Evolutionary conservation across 345 rosid species (phyloP).

Genomic region (Geranium brycei): DNA sequence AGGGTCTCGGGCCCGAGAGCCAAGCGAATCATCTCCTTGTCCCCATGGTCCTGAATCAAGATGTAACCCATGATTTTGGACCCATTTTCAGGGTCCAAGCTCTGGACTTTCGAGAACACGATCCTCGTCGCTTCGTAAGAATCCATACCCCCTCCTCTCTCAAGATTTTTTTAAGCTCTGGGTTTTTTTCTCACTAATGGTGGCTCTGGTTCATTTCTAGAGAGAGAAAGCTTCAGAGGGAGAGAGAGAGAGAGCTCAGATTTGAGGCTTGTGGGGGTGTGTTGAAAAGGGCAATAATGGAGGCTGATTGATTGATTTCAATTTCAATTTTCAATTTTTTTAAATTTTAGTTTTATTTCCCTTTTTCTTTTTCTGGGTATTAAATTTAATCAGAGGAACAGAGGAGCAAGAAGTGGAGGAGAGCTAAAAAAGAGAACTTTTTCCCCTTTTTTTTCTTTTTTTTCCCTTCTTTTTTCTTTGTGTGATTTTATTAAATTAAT

Average conservation of each 20-base stretch:
- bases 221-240: neutral
- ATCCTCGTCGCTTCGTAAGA: slow-evolving; percentile 47
- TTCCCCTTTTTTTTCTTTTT: too few relatives aligned
- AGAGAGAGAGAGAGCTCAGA: neutral
- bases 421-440: too few relatives aligned
- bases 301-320: neutral
- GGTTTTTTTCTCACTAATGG: neutral
- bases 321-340: too few relatives aligned
- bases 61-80: slow-evolving; percentile 60
- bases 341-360: too few relatives aligned
- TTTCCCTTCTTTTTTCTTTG: too few relatives aligned
- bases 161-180: too few relatives aligned
- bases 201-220: too few relatives aligned
- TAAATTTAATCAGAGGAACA: neutral
- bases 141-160: slow-evolving; percentile 37
- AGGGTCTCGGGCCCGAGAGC: slow-evolving; percentile 52
- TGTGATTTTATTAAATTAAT: too few relatives aligned
- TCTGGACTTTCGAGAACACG: slow-evolving; percentile 47
- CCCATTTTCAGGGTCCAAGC: slow-evolving; percentile 48
- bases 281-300: neutral
- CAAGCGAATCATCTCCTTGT: slow-evolving; percentile 48
- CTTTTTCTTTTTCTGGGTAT: too few relatives aligned
- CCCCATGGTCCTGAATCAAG: slow-evolving; percentile 52
- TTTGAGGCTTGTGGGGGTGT: neutral
- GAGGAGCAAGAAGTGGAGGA: neutral